Evolutionary conservation across 2,329 filamentous ascomycete genomes (phyloP).

Genomic region (Diaporthe caulivora): DNA sequence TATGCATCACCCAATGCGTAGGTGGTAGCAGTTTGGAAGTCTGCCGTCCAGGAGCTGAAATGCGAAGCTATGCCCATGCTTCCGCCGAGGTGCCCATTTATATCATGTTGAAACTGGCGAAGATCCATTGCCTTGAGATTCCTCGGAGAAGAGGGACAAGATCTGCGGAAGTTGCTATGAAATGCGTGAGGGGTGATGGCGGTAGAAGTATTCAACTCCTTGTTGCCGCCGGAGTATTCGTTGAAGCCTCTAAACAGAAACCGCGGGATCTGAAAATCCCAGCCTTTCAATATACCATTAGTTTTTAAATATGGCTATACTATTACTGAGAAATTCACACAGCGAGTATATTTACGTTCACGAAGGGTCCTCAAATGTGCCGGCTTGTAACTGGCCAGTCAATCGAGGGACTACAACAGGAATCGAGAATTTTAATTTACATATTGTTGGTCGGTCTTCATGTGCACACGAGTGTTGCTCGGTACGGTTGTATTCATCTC

Average conservation of each 20-base stretch:
- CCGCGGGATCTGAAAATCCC: accelerated
- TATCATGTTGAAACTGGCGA: background rate
- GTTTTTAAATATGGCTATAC: background rate
- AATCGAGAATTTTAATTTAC: too few relatives aligned
- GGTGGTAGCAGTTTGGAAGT: background rate
- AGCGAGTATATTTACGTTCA: background rate
- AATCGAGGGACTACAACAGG: too few relatives aligned
- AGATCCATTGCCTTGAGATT: background rate
- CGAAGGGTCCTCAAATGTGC: background rate
- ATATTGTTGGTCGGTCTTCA: too few relatives aligned
- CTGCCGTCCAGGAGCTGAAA: background rate
- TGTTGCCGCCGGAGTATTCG: background rate
- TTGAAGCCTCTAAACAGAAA: background rate
- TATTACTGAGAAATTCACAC: accelerated
- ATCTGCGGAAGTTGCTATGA: background rate
- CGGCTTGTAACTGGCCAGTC: too few relatives aligned
- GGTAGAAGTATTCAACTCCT: background rate
- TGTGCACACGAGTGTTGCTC: too few relatives aligned
- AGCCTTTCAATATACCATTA: background rate
- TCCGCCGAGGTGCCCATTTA: background rate
- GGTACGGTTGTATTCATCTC: too few relatives aligned
- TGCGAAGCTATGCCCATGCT: accelerated
- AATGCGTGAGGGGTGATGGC: background rate
- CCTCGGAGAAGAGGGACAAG: accelerated
- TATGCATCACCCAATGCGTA: background rate